Evolutionary conservation across 768 basidiomycete species (phyloP).

Genomic region (Lactifluus subvellereus): DNA sequence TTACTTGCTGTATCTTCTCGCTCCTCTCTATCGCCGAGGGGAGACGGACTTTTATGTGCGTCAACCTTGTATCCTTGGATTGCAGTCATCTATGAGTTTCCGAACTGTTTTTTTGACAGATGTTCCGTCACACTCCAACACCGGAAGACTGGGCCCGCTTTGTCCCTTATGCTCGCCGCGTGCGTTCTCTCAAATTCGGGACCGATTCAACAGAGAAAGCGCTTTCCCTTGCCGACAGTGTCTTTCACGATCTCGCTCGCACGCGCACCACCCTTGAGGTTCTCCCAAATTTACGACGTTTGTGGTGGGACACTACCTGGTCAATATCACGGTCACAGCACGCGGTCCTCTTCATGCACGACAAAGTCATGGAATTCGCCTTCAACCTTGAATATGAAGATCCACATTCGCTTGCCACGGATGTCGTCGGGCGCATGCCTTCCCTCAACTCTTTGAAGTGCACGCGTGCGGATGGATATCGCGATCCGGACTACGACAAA

Average conservation of each 20-base stretch:
- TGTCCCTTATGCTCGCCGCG: conserved; percentile 23
- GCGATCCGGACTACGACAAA: background rate
- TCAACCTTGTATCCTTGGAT: background rate
- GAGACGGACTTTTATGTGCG: background rate
- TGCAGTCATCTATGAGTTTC: background rate
- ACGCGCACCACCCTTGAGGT: conserved; percentile 23
- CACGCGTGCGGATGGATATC: background rate
- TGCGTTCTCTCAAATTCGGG: conserved; percentile 17
- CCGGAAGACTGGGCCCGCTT: conserved; percentile 21
- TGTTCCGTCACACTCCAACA: conserved; percentile 16
- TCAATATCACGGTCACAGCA: background rate
- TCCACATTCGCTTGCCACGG: background rate
- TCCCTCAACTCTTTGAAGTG: conserved; percentile 12
- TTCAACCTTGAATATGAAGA: background rate
- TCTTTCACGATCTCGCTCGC: conserved; percentile 22
- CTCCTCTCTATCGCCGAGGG: conserved; percentile 2
- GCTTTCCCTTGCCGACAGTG: background rate
- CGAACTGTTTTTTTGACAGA: background rate
- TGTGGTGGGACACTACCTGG: conserved; percentile 8
- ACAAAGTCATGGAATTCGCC: conserved; percentile 19
- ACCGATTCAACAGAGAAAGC: background rate
- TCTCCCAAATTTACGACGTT: conserved; percentile 20
- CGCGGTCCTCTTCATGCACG: conserved; percentile 23
- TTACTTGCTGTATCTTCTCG: conserved; percentile 11
- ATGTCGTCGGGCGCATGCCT: conserved; percentile 23